A percentile compares a stretch with the other conserved stretches of the same genome.
These are phyloP conservation scores for Candida gorgasii DNA, from an alignment of 805 yeast genomes.

Conservation along the genomic window DNA sequence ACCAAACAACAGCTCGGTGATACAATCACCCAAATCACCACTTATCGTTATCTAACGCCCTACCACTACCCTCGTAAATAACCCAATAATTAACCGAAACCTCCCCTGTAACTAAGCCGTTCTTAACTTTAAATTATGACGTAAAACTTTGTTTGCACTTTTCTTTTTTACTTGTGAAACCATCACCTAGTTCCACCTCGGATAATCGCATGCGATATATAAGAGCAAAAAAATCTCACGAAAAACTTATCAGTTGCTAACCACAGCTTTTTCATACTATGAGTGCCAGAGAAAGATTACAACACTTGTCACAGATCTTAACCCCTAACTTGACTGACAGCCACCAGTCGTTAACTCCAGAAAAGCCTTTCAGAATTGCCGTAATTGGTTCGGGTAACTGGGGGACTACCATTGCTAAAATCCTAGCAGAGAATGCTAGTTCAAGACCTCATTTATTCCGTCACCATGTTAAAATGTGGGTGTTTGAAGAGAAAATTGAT, in stretches of 20 bases:
- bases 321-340: constrained; percentile 19
- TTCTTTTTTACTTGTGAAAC: constrained; percentile 4
- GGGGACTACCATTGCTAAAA: constrained; percentile 50
- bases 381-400: constrained; percentile 50
- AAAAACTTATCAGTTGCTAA: neutral
- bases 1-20: too few species aligned
- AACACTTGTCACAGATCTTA: constrained; percentile 29
- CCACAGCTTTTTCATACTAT: neutral
- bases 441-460: constrained; percentile 40
- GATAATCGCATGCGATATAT: neutral
- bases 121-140: too few species aligned
- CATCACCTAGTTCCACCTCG: constrained; percentile 4
- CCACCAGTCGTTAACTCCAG: constrained; percentile 19
- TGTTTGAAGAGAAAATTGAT: constrained; percentile 41
- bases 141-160: neutral
- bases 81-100: too few species aligned
- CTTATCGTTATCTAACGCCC: too few species aligned
- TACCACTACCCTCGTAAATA: too few species aligned
- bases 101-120: too few species aligned
- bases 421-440: constrained; percentile 44
- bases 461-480: constrained; percentile 47
- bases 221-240: constrained; percentile 3
- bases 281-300: constrained; percentile 23
- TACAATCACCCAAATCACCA: too few species aligned
- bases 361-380: constrained; percentile 34